Evolutionary conservation across 805 yeast genomes (phyloP).

Genomic region (Zygosaccharomyces rouxii): DNA sequence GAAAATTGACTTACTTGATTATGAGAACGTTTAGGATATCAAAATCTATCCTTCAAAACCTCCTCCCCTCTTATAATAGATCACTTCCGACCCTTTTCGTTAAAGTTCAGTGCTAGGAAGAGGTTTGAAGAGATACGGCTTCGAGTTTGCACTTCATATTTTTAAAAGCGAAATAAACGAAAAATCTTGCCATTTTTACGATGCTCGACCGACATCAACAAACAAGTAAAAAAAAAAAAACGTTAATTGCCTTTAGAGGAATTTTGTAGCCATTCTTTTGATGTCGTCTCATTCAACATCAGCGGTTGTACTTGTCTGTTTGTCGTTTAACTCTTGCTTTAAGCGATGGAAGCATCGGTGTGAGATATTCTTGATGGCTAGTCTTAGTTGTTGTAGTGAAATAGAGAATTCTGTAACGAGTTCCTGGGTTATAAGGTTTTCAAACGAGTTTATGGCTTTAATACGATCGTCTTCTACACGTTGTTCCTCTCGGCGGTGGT

Average conservation of each 20-base stretch:
- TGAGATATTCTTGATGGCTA: conserved; percentile 13
- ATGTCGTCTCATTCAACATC: not conserved
- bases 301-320: not conserved
- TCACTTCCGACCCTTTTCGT: not conserved
- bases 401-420: conserved; percentile 18
- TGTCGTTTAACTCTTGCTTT: not conserved
- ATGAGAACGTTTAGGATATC: not conserved
- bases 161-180: conserved; percentile 6
- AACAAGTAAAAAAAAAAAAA: not conserved
- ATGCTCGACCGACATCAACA: not conserved
- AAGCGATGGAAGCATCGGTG: conserved; percentile 7
- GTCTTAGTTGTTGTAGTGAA: conserved; percentile 14
- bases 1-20: not conserved
- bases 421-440: conserved; percentile 12
- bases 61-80: not conserved
- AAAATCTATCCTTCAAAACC: not conserved
- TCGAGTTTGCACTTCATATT: not conserved
- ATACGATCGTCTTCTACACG: conserved; percentile 2
- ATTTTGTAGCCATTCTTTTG: not conserved
- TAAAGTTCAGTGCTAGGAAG: not conserved
- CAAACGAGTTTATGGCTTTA: conserved; percentile 13
- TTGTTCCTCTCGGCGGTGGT: not conserved
- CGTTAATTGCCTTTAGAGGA: not conserved
- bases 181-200: not conserved
- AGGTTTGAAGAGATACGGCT: conserved; percentile 2